A percentile compares a stretch with the other conserved stretches of the same genome.
Conservation (phyloP, 2,329 filamentous ascomycete species). For the Penicillium sp. region DNA sequence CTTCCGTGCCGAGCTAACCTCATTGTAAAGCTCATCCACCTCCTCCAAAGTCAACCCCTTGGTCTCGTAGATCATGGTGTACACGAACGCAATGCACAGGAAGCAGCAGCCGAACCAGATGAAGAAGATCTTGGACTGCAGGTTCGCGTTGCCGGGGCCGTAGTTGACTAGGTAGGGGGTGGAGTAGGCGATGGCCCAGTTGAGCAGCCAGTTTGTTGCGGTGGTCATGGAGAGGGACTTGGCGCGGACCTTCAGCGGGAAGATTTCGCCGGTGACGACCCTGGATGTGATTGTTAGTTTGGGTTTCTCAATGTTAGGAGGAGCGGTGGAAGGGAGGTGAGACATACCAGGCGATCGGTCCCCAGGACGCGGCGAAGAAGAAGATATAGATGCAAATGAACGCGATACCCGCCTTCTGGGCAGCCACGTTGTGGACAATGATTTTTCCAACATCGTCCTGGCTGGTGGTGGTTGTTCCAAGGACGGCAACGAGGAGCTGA, state of each 20-base stretch:
- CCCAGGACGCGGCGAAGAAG: slow-evolving; percentile 11
- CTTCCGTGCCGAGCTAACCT: slow-evolving; percentile 1
- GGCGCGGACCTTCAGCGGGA: slow-evolving; percentile 12
- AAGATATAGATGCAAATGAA: slow-evolving; percentile 17
- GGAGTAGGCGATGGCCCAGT: slow-evolving; percentile 9
- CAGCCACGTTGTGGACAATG: slow-evolving; percentile 1
- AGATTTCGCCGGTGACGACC: slow-evolving; percentile 19
- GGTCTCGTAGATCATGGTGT: slow-evolving; percentile 14
- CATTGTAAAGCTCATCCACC: slow-evolving; percentile 6
- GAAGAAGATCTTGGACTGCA: slow-evolving; percentile 11
- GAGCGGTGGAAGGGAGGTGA: background rate
- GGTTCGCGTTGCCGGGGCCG: slow-evolving; percentile 4
- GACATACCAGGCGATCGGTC: slow-evolving; percentile 4
- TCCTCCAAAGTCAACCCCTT: slow-evolving; percentile 13
- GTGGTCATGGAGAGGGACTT: slow-evolving; percentile 14
- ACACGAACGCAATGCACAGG: slow-evolving; percentile 7
- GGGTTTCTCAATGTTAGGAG: no score
- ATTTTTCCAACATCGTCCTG: background rate
- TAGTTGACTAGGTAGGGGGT: slow-evolving; percentile 8
- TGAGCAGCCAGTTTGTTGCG: slow-evolving; percentile 17
- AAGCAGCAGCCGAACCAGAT: slow-evolving; percentile 13
- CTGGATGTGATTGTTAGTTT: background rate
- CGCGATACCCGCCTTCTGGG: slow-evolving; percentile 1
- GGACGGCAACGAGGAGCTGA: slow-evolving; percentile 52
- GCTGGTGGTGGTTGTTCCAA: slow-evolving; percentile 43